Evolutionary conservation across 2,329 filamentous ascomycete genomes (phyloP).

Genomic region (Furcasterigmium furcatum): DNA sequence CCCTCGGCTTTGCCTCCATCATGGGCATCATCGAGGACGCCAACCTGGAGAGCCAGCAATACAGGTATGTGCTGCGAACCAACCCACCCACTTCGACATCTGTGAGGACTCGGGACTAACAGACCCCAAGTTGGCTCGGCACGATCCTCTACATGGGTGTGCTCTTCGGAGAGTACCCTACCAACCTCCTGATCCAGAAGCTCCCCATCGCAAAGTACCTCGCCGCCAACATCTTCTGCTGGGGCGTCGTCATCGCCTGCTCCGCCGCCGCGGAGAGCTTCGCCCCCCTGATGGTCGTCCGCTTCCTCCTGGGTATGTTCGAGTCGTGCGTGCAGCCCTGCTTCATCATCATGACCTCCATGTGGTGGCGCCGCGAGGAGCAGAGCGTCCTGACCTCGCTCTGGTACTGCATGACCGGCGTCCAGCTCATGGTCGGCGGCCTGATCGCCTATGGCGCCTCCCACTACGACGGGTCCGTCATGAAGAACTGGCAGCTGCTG

Average conservation of each 20-base stretch:
- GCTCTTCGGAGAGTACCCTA: constrained; percentile 36
- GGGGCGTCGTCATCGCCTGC: constrained; percentile 25
- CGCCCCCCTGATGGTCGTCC: constrained; percentile 31
- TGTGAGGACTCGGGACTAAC: background rate
- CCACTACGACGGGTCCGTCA: constrained; percentile 21
- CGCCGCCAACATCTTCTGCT: constrained; percentile 33
- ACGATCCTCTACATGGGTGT: no score
- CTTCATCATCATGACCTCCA: constrained; percentile 35
- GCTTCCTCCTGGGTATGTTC: constrained; percentile 40
- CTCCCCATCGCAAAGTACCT: constrained; percentile 34
- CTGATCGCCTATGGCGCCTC: constrained; percentile 32
- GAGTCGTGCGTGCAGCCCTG: constrained; percentile 42
- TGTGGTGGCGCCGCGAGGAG: constrained; percentile 33
- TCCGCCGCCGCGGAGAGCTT: constrained; percentile 21
- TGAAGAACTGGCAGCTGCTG: constrained; percentile 36
- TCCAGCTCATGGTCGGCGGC: constrained; percentile 33
- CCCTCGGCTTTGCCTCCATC: constrained; percentile 19
- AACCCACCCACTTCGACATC: background rate
- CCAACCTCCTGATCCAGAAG: constrained; percentile 32
- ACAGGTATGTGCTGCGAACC: constrained; percentile 21
- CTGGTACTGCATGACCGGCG: constrained; percentile 29
- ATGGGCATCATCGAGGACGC: constrained; percentile 20
- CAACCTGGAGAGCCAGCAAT: constrained; percentile 32
- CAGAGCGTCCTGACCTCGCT: constrained; percentile 16
- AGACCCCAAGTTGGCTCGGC: no score